These are phyloP conservation scores for Periconia sp. DNA, from an alignment of 2,329 filamentous ascomycete genomes.

Conservation along the genomic window DNA sequence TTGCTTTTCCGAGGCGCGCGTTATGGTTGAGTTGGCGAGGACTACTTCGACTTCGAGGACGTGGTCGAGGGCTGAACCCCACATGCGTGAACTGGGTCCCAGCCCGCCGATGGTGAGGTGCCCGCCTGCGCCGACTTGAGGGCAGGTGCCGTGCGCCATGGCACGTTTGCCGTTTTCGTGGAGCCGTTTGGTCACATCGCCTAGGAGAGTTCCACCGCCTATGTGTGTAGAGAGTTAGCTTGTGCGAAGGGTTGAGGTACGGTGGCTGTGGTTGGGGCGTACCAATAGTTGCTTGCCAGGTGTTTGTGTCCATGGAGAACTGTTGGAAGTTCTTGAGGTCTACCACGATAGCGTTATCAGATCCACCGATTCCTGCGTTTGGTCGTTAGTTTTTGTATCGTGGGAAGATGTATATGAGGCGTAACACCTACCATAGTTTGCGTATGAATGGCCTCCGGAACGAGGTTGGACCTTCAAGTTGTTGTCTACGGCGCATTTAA, in stretches of 20 bases:
- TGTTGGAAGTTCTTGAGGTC: conserved; percentile 53
- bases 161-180: conserved; percentile 43
- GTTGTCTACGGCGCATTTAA: conserved; percentile 59
- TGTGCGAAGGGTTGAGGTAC: no score
- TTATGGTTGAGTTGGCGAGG: conserved; percentile 42
- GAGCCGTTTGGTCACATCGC: conserved; percentile 39
- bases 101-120: conserved; percentile 42
- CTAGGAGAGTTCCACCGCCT: conserved; percentile 53
- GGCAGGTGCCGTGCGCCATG: conserved; percentile 52
- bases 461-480: conserved; percentile 61
- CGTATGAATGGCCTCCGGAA: conserved; percentile 67
- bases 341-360: conserved; percentile 52
- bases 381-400: neutral
- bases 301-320: conserved; percentile 47
- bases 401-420: neutral
- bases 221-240: no score
- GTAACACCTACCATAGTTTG: conserved; percentile 42
- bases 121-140: conserved; percentile 40
- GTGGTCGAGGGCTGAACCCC: conserved; percentile 38
- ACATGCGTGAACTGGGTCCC: conserved; percentile 35
- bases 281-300: conserved; percentile 47
- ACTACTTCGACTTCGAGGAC: conserved; percentile 42
- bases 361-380: conserved; percentile 47
- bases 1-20: conserved; percentile 39
- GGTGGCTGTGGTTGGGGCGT: no score